These are phyloP conservation scores for Purshia tridentata DNA, from an alignment of 306 rosid species.

Conservation along the genomic window DNA sequence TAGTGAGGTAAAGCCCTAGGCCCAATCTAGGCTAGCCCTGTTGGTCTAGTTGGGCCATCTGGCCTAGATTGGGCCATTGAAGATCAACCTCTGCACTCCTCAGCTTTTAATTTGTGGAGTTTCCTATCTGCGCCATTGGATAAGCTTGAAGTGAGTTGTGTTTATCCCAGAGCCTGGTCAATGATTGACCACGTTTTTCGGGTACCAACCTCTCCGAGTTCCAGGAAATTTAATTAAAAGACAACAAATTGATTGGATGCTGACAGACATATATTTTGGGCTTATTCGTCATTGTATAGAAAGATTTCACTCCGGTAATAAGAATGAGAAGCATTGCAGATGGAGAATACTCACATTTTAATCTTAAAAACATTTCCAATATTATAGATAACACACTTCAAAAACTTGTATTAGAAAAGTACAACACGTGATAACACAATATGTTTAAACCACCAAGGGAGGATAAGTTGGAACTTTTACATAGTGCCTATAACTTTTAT, in stretches of 20 bases:
- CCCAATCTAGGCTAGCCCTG: too few relatives aligned
- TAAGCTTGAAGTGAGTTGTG: not conserved
- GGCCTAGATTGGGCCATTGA: too few relatives aligned
- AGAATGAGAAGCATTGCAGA: not conserved
- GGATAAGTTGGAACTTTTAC: not conserved
- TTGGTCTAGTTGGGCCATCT: too few relatives aligned
- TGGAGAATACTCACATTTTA: not conserved
- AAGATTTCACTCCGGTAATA: too few relatives aligned
- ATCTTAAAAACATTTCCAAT: constrained; percentile 9
- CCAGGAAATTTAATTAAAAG: not conserved
- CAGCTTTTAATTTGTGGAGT: too few relatives aligned
- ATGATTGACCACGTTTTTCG: not conserved
- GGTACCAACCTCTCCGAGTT: not conserved
- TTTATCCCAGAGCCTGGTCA: not conserved
- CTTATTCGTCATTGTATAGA: not conserved
- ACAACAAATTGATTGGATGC: not conserved
- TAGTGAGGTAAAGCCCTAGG: too few relatives aligned
- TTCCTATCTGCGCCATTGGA: not conserved
- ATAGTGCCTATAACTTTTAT: constrained; percentile 4
- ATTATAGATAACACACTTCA: constrained; percentile 15
- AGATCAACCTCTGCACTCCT: too few relatives aligned
- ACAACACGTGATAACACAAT: not conserved
- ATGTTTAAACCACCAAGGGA: not conserved
- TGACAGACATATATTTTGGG: not conserved
- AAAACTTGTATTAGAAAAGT: constrained; percentile 5